Percentiles rank a stretch among this genome's conserved stretches.
phyloP scores from a whole-genome alignment of 2,329 filamentous ascomycete genomes.

The Parastagonospora avenae region DNA sequence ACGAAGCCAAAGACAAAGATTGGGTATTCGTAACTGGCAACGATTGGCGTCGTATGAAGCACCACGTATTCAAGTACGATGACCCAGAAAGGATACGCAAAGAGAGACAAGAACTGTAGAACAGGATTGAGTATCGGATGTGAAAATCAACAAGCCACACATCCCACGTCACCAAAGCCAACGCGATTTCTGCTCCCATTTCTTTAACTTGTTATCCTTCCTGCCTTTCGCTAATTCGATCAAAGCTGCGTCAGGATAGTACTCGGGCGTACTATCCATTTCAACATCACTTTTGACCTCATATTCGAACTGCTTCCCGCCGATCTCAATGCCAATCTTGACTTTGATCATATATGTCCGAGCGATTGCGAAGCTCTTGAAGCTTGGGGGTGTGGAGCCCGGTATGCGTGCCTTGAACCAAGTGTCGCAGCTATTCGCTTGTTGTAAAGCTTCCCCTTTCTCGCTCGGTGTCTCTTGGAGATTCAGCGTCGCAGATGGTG shows the following conservation, averaged over 20 bases:
- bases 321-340: slow-evolving; percentile 17
- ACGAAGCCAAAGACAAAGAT: too few relatives aligned
- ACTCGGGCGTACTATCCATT: slow-evolving; percentile 9
- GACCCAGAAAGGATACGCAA: too few relatives aligned
- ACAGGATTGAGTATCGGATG: too few relatives aligned
- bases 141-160: too few relatives aligned
- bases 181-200: too few relatives aligned
- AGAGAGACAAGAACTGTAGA: too few relatives aligned
- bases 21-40: too few relatives aligned
- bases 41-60: too few relatives aligned
- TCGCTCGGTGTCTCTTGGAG: slow-evolving; percentile 4
- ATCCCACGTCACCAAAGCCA: too few relatives aligned
- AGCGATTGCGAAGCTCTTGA: slow-evolving; percentile 29
- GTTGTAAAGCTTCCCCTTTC: slow-evolving; percentile 14
- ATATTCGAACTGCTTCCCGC: slow-evolving; percentile 26
- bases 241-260: neutral
- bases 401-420: slow-evolving; percentile 30
- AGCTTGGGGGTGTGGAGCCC: slow-evolving; percentile 25
- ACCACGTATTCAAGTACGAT: too few relatives aligned
- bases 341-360: slow-evolving; percentile 27
- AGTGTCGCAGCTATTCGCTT: slow-evolving; percentile 14
- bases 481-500: slow-evolving; percentile 2
- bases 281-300: slow-evolving; percentile 19
- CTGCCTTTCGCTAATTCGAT: too few relatives aligned
- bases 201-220: too few relatives aligned